Percentiles rank a stretch among this genome's conserved stretches.
Conservation (phyloP, 208 protist genomes). For the Crithidia sp. region DNA sequence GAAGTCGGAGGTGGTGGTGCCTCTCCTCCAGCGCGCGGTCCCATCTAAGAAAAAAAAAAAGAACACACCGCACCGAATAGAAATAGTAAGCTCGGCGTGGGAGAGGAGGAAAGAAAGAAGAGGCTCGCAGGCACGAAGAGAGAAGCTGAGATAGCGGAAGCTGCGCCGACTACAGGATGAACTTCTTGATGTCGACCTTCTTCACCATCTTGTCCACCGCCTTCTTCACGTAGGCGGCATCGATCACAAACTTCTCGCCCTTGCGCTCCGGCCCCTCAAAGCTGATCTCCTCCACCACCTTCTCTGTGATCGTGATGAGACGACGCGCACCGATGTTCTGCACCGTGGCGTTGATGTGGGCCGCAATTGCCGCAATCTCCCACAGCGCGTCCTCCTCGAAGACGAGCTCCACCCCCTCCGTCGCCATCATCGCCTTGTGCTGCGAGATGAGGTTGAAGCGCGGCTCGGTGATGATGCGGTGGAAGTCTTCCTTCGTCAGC, state of each 20-base stretch:
- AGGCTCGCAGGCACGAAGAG: neutral
- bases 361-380: constrained; percentile 96
- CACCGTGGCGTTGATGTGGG: constrained; percentile 95
- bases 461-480: constrained; percentile 98
- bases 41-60: too few relatives aligned
- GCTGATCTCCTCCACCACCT: constrained; percentile 97
- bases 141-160: neutral
- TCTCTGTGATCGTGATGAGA: constrained; percentile 97
- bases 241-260: constrained; percentile 88
- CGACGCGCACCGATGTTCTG: constrained; percentile 98
- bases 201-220: constrained; percentile 89
- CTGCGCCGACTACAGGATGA: constrained; percentile 63
- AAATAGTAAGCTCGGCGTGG: too few relatives aligned
- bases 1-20: too few relatives aligned
- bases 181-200: constrained; percentile 95
- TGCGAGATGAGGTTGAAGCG: constrained; percentile 97
- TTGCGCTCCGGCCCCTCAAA: constrained; percentile 90
- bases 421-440: constrained; percentile 95
- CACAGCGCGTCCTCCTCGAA: constrained; percentile 95
- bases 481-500: constrained; percentile 95
- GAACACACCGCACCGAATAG: too few relatives aligned
- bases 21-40: too few relatives aligned
- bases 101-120: neutral
- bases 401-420: constrained; percentile 95
- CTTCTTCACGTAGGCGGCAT: constrained; percentile 91